Evolutionary conservation across 2,329 filamentous ascomycete species (phyloP).

Genomic region (Exophiala lecanii-corni): DNA sequence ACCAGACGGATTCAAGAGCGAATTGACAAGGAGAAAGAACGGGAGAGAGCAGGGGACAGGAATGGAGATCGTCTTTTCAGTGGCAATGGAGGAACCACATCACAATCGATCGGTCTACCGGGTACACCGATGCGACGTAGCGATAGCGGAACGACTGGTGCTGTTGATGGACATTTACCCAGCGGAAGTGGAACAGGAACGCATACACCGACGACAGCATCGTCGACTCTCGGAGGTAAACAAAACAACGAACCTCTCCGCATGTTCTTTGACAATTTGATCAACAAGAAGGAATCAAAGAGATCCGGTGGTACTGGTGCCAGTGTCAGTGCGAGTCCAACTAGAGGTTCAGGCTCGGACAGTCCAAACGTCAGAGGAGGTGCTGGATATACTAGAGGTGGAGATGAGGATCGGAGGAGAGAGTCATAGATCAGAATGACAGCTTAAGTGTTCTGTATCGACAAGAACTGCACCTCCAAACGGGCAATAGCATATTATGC

Average conservation of each 20-base stretch:
- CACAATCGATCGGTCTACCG: slow-evolving; percentile 1
- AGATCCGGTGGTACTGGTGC: slow-evolving; percentile 7
- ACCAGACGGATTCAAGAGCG: slow-evolving; percentile 24
- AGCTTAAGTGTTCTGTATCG: too few relatives aligned
- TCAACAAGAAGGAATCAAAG: slow-evolving; percentile 23
- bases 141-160: slow-evolving; percentile 8
- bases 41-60: slow-evolving; percentile 11
- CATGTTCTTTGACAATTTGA: slow-evolving; percentile 25
- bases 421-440: too few relatives aligned
- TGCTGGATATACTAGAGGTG: too few relatives aligned
- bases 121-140: slow-evolving; percentile 20
- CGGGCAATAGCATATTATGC: too few relatives aligned
- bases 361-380: slow-evolving; percentile 8
- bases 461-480: too few relatives aligned
- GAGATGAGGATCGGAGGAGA: neutral
- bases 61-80: slow-evolving; percentile 1
- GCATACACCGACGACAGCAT: slow-evolving; percentile 2
- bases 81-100: neutral
- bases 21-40: slow-evolving; percentile 8
- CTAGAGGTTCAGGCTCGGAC: slow-evolving; percentile 5
- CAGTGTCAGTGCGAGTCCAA: slow-evolving; percentile 18
- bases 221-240: slow-evolving; percentile 5
- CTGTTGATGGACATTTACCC: neutral
- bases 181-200: neutral
- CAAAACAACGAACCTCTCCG: slow-evolving; percentile 22